These are phyloP conservation scores for Ogataea neopini DNA, from an alignment of 805 yeast genomes.

Conservation along the genomic window DNA sequence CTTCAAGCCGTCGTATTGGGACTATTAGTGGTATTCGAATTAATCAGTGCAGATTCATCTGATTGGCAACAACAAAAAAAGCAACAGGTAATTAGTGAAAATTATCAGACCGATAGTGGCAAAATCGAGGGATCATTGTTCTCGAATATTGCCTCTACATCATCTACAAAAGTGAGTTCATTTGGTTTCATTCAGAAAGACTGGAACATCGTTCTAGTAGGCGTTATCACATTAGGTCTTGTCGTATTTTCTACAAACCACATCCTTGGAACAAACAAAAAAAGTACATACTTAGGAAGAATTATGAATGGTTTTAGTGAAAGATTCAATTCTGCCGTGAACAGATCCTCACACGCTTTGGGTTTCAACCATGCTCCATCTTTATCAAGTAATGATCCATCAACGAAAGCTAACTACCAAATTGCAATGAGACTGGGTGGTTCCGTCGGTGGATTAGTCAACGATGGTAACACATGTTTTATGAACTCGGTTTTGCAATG, in stretches of 20 bases:
- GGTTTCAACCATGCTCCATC: slow-evolving; percentile 14
- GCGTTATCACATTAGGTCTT: slow-evolving; percentile 22
- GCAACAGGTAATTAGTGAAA: not conserved
- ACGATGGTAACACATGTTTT: slow-evolving; percentile 93
- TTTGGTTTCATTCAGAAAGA: slow-evolving; percentile 7
- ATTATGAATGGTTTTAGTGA: slow-evolving; percentile 25
- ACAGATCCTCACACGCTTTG: slow-evolving; percentile 19
- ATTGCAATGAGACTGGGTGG: slow-evolving; percentile 65
- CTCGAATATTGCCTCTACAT: slow-evolving; percentile 2
- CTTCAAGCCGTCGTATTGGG: not conserved
- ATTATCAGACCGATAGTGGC: slow-evolving; percentile 2
- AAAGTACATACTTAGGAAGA: not conserved
- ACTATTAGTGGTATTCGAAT: not conserved
- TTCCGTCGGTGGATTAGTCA: slow-evolving; percentile 78
- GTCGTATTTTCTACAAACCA: slow-evolving; percentile 22
- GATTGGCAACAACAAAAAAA: not conserved
- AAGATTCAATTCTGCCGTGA: slow-evolving; percentile 22
- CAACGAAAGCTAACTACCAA: slow-evolving; percentile 21
- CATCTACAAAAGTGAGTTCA: slow-evolving; percentile 14
- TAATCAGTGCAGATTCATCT: not conserved
- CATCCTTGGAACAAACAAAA: slow-evolving; percentile 3
- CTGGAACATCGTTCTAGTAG: slow-evolving; percentile 22
- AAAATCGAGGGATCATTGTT: not conserved
- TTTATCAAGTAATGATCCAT: slow-evolving; percentile 22
- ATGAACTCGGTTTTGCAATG: slow-evolving; percentile 90